These are phyloP conservation scores for Tetrahymena elliotti DNA, from an alignment of 73 alveolate species.

Conservation along the genomic window DNA sequence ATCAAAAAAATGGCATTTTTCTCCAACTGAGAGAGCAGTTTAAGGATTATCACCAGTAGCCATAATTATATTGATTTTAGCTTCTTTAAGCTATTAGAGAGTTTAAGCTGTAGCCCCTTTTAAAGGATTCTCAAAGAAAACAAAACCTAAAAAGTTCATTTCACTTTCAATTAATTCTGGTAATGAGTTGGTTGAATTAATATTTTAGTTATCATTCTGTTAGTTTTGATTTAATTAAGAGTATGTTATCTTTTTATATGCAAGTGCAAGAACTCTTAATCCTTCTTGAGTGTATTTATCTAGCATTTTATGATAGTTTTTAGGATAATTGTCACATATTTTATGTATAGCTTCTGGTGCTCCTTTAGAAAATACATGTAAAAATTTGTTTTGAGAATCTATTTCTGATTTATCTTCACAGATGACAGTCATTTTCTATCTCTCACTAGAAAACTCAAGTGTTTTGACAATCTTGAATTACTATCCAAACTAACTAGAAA, in stretches of 20 bases:
- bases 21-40: conserved; percentile 71
- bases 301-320: conserved; percentile 54
- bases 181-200: conserved; percentile 51
- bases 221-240: conserved; percentile 29
- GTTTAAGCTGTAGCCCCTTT: conserved; percentile 55
- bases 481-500: background rate
- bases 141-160: conserved; percentile 70
- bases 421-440: conserved; percentile 52
- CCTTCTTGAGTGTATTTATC: conserved; percentile 75
- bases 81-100: conserved; percentile 49
- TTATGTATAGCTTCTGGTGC: conserved; percentile 82
- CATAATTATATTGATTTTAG: conserved; percentile 66
- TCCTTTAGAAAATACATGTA: conserved; percentile 71
- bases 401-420: background rate
- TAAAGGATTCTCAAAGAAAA: conserved; percentile 66
- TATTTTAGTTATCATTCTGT: background rate
- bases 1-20: background rate
- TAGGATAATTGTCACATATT: conserved; percentile 37
- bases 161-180: conserved; percentile 67
- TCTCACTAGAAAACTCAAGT: conserved; percentile 53
- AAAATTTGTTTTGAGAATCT: background rate
- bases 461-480: conserved; percentile 24
- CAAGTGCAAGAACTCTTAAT: conserved; percentile 74
- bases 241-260: conserved; percentile 43
- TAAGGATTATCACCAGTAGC: conserved; percentile 85